Evolutionary conservation across 2,329 filamentous ascomycete species (phyloP), one percentile per base, ranked within the genome.

Genomic region (Fusarium torulosum): DNA sequence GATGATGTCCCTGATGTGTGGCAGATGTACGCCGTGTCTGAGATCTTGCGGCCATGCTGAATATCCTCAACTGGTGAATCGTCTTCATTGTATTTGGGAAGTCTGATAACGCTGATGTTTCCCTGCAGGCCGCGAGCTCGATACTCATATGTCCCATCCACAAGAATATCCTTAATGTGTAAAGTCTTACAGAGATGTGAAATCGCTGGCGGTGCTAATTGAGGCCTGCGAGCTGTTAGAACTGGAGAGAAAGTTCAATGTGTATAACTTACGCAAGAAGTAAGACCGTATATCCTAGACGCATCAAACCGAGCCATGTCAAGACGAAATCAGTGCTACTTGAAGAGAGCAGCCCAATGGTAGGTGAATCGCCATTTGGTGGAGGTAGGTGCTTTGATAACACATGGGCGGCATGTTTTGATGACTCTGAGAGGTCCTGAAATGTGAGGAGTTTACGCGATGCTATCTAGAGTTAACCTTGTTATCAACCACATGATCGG

Each of bases 1-100:
- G 84, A 86, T 0, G 88, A 89, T 4, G 89, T 91, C 1, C 88
- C 88, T 1, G 88, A 91, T 0, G 88, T 89, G 69, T 91, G 88
- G 66, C 85, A 84, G 23, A 88, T 77, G 72, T 88, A 90, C 0
- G 88, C 87, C 15, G 83, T 73, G 14, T 84, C 80, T 3, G 62
- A 40, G 6, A 51, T n/a, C 2, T 29, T 17, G 2, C 9, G 10
- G 3, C 21, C 2, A 9, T 31, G 51, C 1, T 29, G 33, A 6
- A 29, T 13, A 6, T 9, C 35, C 2, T 17, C 11, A 1, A n/a
- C 17, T 6, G 53, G 7, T 6, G 27, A 25, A 7, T 10, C 38
- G 8, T 50, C 20, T 15, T 59, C 27, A 4, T 42, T 23, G 10
- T 64, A 68, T 6, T 57, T 40, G 1, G 69, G 66, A 14, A 74